Conservation (phyloP, 345 rosid genomes). For the Cochlearia excelsa region DNA sequence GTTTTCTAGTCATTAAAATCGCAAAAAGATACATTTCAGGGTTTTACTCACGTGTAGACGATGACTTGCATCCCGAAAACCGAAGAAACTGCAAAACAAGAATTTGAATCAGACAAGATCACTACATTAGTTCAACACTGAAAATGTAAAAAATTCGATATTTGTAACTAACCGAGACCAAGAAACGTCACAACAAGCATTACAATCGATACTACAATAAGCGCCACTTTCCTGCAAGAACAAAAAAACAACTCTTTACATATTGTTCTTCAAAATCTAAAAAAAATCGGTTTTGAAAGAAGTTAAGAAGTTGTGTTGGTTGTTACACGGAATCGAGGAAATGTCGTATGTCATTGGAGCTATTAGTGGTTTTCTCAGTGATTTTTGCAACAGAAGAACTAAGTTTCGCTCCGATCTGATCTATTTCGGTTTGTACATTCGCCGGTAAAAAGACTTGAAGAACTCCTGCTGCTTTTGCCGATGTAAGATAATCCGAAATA, state of each 20-base stretch:
- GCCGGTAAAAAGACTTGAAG: constrained; percentile 71
- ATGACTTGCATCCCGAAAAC: constrained; percentile 72
- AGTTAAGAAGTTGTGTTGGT: not conserved
- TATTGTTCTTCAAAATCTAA: constrained; percentile 5
- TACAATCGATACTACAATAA: constrained; percentile 59
- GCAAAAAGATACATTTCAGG: not conserved
- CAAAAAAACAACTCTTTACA: constrained; percentile 1
- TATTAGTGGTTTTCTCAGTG: constrained; percentile 49
- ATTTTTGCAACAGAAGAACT: constrained; percentile 54
- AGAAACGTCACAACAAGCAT: constrained; percentile 78
- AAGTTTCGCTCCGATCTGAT: constrained; percentile 59
- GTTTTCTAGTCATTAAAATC: not conserved
- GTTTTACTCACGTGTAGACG: constrained; percentile 67
- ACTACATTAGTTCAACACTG: not conserved
- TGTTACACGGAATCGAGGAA: constrained; percentile 73
- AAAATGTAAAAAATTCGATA: not conserved
- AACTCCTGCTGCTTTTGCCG: constrained; percentile 69
- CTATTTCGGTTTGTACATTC: constrained; percentile 83
- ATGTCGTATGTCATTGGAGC: constrained; percentile 55
- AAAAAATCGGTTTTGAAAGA: not conserved
- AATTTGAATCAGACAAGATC: constrained; percentile 9
- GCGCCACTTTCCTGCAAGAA: constrained; percentile 62
- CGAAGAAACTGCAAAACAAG: constrained; percentile 57
- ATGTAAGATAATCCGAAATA: constrained; percentile 61
- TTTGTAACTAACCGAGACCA: constrained; percentile 64